These are phyloP conservation scores for Fusarium brachygibbosum DNA, from an alignment of 2,329 filamentous ascomycete species.

Conservation along the genomic window DNA sequence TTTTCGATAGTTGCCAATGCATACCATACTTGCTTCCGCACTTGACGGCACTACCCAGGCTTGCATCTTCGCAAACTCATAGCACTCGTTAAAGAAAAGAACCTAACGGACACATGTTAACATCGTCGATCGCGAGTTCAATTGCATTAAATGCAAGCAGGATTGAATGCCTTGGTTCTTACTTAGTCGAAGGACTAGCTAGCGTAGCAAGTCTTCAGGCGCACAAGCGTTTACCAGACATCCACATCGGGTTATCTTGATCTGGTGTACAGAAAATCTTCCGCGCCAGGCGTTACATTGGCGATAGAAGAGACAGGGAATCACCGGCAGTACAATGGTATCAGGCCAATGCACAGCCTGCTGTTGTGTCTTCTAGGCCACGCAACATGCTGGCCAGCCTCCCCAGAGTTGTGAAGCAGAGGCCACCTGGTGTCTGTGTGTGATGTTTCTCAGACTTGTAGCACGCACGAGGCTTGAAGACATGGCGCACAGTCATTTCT, in stretches of 20 bases:
- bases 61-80: slow-evolving; percentile 27
- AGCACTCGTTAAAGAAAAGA: slow-evolving; percentile 10
- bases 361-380: slow-evolving; percentile 42
- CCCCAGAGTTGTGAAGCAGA: slow-evolving; percentile 35
- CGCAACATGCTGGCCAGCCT: slow-evolving; percentile 44
- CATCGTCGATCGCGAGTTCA: slow-evolving; percentile 24
- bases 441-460: slow-evolving; percentile 30
- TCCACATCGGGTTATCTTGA: slow-evolving; percentile 34
- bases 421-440: slow-evolving; percentile 43
- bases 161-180: slow-evolving; percentile 26
- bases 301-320: slow-evolving; percentile 30
- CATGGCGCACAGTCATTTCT: slow-evolving; percentile 41
- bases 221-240: slow-evolving; percentile 26
- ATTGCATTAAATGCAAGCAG: slow-evolving; percentile 19
- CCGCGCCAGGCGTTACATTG: slow-evolving; percentile 28
- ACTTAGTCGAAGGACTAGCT: slow-evolving; percentile 24
- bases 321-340: slow-evolving; percentile 36
- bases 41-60: slow-evolving; percentile 20
- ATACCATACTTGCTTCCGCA: slow-evolving; percentile 25
- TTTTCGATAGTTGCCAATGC: slow-evolving; percentile 13
- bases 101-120: slow-evolving; percentile 5
- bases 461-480: slow-evolving; percentile 37
- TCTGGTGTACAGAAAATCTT: slow-evolving; percentile 30
- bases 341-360: slow-evolving; percentile 34
- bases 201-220: slow-evolving; percentile 35